Evolutionary conservation across 441 rosid species (phyloP), one percentile per base, ranked within the genome.

Genomic region (Hypseocharis bilobata): DNA sequence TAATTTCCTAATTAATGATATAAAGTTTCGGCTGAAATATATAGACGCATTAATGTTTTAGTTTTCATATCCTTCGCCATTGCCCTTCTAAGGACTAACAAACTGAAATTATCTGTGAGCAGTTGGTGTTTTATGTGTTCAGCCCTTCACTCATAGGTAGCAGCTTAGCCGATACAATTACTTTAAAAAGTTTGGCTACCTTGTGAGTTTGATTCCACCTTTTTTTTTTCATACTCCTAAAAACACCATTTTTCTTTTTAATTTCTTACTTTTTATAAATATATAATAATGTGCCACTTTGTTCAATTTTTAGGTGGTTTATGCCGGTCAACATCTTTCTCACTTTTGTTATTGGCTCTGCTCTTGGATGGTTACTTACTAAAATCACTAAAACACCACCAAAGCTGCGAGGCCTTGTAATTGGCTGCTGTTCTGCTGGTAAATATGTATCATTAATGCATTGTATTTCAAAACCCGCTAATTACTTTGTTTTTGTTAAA

Each of bases 371-470:
- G 77, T 30, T 70, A 19, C 67, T 73, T 20, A 56, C 60, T 47
- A 72, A 67, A 44, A 45, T 70, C 51, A 64, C 68, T 16, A 44
- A 70, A 45, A 64, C 80, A 20, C 77, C 80, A 4, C 36, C 28
- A 10, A 65, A 70, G 58, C 69, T 73, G 8, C 56, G 42, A 34
- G 75, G 77, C 52, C 74, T 73, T 42, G 70, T 77, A 28, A 66
- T 77, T 6, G 72, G 72, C 13, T 66, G 74, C 57, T 77, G 65
- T 54, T 65, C 77, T 60, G 77, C 75, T 40, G 80, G 75, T 76
- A 66, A 5, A 52, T 1, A 38, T 40, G 6, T 54, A 36, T 6
- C 25, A 26, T 16, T 3, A 13, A 11, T 10, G 20, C 23, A 60
- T n/a, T n/a, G 20, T 13, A 20, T 25, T 6, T 14, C 30, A 26